Conservation (phyloP, 2,329 filamentous ascomycete species). For the Epichloe aotearoae region DNA sequence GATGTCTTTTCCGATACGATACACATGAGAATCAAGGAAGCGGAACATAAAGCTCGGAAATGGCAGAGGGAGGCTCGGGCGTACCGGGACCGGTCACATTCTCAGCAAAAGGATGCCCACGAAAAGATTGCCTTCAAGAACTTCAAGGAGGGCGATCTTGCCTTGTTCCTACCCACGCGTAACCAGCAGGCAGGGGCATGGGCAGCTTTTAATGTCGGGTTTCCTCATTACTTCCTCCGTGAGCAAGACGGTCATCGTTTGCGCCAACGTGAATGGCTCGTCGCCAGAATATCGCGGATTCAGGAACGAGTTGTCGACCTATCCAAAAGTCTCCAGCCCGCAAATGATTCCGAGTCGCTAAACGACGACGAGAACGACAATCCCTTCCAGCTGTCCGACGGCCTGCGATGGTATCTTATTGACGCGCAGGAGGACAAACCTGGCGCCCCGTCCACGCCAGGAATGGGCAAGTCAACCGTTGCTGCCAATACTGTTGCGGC, state of each 20-base stretch:
- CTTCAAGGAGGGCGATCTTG: slow-evolving; percentile 93
- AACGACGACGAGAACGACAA: slow-evolving; percentile 76
- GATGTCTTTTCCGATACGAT: slow-evolving; percentile 76
- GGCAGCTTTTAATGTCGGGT: slow-evolving; percentile 97
- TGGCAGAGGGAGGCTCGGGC: slow-evolving; percentile 79
- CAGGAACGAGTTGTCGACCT: slow-evolving; percentile 91
- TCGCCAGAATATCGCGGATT: slow-evolving; percentile 80
- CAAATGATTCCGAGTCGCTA: slow-evolving; percentile 34
- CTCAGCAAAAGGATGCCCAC: slow-evolving; percentile 70
- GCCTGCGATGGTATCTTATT: slow-evolving; percentile 88
- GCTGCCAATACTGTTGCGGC: slow-evolving; percentile 79
- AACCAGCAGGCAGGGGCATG: slow-evolving; percentile 92
- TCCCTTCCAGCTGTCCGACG: slow-evolving; percentile 91
- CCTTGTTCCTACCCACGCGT: slow-evolving; percentile 82
- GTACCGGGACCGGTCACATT: slow-evolving; percentile 78
- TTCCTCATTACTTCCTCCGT: slow-evolving; percentile 90
- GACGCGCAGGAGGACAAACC: slow-evolving; percentile 90
- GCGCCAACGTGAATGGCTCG: slow-evolving; percentile 68
- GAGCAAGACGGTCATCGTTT: slow-evolving; percentile 85
- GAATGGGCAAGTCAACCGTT: slow-evolving; percentile 82
- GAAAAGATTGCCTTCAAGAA: slow-evolving; percentile 93
- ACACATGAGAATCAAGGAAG: slow-evolving; percentile 80
- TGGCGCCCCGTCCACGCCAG: slow-evolving; percentile 81
- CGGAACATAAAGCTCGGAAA: slow-evolving; percentile 85
- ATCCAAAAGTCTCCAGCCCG: slow-evolving; percentile 55